Base-by-base conservation (phyloP, 2,329 filamentous ascomycete species). In the Colletotrichum echinochloae region DNA sequence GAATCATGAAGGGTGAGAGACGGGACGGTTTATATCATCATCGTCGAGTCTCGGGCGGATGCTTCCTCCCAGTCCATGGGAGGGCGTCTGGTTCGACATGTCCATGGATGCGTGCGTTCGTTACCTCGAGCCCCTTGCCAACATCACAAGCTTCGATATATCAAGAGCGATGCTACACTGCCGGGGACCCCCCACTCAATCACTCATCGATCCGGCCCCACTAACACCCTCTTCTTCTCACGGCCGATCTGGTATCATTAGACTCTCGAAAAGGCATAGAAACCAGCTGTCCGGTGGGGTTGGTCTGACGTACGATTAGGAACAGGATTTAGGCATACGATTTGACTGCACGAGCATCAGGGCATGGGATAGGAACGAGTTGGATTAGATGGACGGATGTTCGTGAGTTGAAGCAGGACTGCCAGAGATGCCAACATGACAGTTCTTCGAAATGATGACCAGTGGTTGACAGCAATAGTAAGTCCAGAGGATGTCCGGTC, bases 11-110 rank as follows among this genome's bases (percentile, higher is more conserved):
- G n/a, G 63, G 51, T 54, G 41, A 18, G 37, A 67, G 23, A 44
- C 48, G 49, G 23, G 30, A 55, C 57, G 44, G 48, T 62, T 71
- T 71, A 68, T 71, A 71, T 71, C 63, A 44, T 67, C 52, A 30
- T 68, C 35, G 23, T 59, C 57, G 16, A 51, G 56, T 62, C 56
- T 18, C 26, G 4, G n/a, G 48, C 23, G 39, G 30, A 44, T 26
- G 9, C n/a, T 44, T 18, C 28, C 14, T 35, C 12, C 48, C 41
- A 18, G 26, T 23, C 35, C 26, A 35, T 6, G 23, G 23, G 55
- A 46, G 9, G 46, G 20, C 52, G 23, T 49, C 16, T 37, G 28
- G 61, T 30, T n/a, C 51, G 39, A 37, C n/a, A 44, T n/a, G 14
- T 26, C 26, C 44, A 51, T 56, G 37, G 61, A 48, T 44, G 18